Conservation (phyloP, 2,329 filamentous ascomycete species). For the Claviceps pusilla region DNA sequence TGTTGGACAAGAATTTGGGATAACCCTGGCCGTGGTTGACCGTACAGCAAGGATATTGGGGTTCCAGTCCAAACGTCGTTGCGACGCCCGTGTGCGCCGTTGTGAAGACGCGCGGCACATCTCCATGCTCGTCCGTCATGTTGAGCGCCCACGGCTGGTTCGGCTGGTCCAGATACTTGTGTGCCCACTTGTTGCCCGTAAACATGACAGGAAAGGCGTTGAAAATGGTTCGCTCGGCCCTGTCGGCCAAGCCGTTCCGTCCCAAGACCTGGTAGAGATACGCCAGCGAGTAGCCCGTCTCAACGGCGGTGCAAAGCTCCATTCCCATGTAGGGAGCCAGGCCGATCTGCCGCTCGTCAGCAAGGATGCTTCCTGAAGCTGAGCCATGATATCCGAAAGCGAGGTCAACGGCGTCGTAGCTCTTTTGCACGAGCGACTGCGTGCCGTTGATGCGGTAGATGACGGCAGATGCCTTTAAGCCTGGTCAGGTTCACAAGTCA, state of each 20-base stretch:
- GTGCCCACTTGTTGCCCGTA: slow-evolving; percentile 37
- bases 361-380: slow-evolving; percentile 26
- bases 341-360: slow-evolving; percentile 25
- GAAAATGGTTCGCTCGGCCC: slow-evolving; percentile 36
- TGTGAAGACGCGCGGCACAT: slow-evolving; percentile 23
- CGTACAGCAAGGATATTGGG: slow-evolving; percentile 39
- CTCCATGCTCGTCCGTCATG: slow-evolving; percentile 21
- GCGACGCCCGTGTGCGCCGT: slow-evolving; percentile 26
- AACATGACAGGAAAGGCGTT: slow-evolving; percentile 38
- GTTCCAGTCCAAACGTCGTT: slow-evolving; percentile 34
- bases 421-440: slow-evolving; percentile 20
- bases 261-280: slow-evolving; percentile 21
- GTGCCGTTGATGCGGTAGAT: slow-evolving; percentile 26
- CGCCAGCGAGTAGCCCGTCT: slow-evolving; percentile 18
- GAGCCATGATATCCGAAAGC: slow-evolving; percentile 24
- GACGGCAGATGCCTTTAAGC: slow-evolving; percentile 24
- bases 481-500: slow-evolving; percentile 8
- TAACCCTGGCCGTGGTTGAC: slow-evolving; percentile 44
- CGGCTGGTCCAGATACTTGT: slow-evolving; percentile 38
- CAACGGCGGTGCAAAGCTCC: slow-evolving; percentile 21
- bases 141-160: slow-evolving; percentile 34
- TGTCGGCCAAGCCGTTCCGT: slow-evolving; percentile 29
- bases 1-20: slow-evolving; percentile 36
- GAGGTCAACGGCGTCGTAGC: slow-evolving; percentile 22
- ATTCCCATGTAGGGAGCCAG: slow-evolving; percentile 22